Conservation (phyloP, 805 yeast genomes). For the Candida adriatica region DNA sequence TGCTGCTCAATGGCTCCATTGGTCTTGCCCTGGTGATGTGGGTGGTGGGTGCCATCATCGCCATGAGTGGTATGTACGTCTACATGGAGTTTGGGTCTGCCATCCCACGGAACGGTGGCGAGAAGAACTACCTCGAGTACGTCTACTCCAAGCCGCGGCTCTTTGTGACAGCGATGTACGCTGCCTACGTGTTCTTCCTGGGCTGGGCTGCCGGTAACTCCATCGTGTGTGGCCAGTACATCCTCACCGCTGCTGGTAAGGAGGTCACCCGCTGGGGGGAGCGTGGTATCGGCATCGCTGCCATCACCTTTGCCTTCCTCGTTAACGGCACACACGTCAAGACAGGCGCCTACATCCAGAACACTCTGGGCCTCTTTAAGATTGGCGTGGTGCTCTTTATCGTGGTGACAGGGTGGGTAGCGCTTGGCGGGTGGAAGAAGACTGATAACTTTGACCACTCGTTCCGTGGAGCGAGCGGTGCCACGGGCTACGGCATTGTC, state of each 20-base stretch:
- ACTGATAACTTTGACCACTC: slow-evolving; percentile 57
- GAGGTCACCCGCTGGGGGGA: slow-evolving; percentile 70
- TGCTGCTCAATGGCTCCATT: slow-evolving; percentile 52
- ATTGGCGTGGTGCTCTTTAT: slow-evolving; percentile 64
- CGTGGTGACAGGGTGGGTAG: slow-evolving; percentile 76
- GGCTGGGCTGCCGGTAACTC: slow-evolving; percentile 89
- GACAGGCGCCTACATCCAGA: slow-evolving; percentile 60
- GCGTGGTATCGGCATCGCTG: slow-evolving; percentile 70
- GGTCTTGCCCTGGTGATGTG: slow-evolving; percentile 68
- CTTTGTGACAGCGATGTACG: slow-evolving; percentile 58
- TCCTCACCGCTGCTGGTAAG: slow-evolving; percentile 65
- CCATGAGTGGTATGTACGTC: slow-evolving; percentile 55
- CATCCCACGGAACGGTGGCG: slow-evolving; percentile 81
- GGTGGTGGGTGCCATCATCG: slow-evolving; percentile 68
- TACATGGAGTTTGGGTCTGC: slow-evolving; percentile 79
- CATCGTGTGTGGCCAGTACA: slow-evolving; percentile 71
- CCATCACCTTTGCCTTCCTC: slow-evolving; percentile 62
- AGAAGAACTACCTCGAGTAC: slow-evolving; percentile 72
- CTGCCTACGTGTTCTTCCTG: slow-evolving; percentile 63
- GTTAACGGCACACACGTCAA: slow-evolving; percentile 56
- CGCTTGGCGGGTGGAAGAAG: slow-evolving; percentile 62
- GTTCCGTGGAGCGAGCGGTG: slow-evolving; percentile 44
- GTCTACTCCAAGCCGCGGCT: slow-evolving; percentile 64
- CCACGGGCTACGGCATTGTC: slow-evolving; percentile 62
- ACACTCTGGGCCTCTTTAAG: slow-evolving; percentile 63